Evolutionary conservation across 106 monocot species (phyloP).

Genomic region (Cymbidium sinense): DNA sequence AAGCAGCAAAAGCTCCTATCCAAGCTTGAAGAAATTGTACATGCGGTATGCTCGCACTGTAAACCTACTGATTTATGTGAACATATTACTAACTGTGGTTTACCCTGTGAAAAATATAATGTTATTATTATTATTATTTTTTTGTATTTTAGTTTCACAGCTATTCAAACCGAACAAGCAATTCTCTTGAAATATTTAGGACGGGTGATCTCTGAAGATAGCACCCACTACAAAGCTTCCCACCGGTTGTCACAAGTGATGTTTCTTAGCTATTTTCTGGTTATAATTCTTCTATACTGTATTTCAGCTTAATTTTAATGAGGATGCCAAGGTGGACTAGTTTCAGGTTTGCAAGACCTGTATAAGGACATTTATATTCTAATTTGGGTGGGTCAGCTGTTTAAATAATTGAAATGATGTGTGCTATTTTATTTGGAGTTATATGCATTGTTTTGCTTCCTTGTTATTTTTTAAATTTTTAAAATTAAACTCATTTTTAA

Average conservation of each 20-base stretch:
- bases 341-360: too few species aligned
- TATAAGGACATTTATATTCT: too few species aligned
- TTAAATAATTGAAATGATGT: too few species aligned
- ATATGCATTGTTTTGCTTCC: too few species aligned
- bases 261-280: neutral
- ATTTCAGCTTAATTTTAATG: too few species aligned
- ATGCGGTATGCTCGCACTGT: slow-evolving; percentile 30
- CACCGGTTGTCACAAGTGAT: neutral
- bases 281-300: too few species aligned
- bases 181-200: neutral
- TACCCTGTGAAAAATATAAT: neutral
- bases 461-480: too few species aligned
- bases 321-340: too few species aligned
- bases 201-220: neutral
- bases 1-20: slow-evolving; percentile 32
- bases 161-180: neutral
- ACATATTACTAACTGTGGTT: too few species aligned
- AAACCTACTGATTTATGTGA: neutral
- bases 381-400: too few species aligned
- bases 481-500: too few species aligned
- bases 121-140: neutral
- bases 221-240: neutral
- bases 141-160: slow-evolving; percentile 19
- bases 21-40: slow-evolving; percentile 33
- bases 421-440: too few species aligned